Percentiles rank a stretch among this genome's conserved stretches.
These are phyloP conservation scores for Aquilaria yunnanensis DNA, from an alignment of 345 rosid genomes.

Conservation along the genomic window DNA sequence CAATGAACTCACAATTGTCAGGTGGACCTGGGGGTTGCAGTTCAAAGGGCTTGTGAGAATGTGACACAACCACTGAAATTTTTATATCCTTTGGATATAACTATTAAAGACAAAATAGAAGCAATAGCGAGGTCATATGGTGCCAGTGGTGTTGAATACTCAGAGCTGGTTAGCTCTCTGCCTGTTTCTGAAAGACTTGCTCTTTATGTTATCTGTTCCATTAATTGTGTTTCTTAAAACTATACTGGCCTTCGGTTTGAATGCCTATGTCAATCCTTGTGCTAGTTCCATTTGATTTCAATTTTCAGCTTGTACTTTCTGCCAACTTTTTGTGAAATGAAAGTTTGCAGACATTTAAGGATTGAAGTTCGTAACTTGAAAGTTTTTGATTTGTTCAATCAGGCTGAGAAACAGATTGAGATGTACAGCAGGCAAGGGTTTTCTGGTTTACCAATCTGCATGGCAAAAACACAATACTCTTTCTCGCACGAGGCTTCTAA, in stretches of 20 bases:
- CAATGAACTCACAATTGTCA: conserved; percentile 23
- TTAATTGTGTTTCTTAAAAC: neutral
- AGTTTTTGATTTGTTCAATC: conserved; percentile 8
- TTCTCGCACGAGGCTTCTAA: conserved; percentile 73
- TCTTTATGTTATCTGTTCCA: too few species aligned
- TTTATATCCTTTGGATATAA: conserved; percentile 69
- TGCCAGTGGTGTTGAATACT: conserved; percentile 86
- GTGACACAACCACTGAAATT: conserved; percentile 62
- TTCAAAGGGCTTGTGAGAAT: conserved; percentile 81
- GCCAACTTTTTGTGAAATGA: neutral
- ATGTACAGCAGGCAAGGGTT: conserved; percentile 90
- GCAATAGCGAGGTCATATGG: conserved; percentile 93
- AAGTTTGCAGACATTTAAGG: neutral
- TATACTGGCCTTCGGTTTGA: neutral
- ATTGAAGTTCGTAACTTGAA: neutral
- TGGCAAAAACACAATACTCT: conserved; percentile 98
- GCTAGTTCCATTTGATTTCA: neutral
- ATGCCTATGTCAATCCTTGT: neutral
- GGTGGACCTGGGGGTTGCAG: conserved; percentile 95
- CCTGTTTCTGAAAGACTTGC: neutral
- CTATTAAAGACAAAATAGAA: conserved; percentile 87
- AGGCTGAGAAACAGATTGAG: conserved; percentile 98
- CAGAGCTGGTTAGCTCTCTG: conserved; percentile 65
- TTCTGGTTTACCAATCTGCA: conserved; percentile 88
- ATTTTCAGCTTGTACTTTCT: neutral